Base-by-base conservation (phyloP, 2,329 filamentous ascomycete species). In the Trichophyton schoenleinii region DNA sequence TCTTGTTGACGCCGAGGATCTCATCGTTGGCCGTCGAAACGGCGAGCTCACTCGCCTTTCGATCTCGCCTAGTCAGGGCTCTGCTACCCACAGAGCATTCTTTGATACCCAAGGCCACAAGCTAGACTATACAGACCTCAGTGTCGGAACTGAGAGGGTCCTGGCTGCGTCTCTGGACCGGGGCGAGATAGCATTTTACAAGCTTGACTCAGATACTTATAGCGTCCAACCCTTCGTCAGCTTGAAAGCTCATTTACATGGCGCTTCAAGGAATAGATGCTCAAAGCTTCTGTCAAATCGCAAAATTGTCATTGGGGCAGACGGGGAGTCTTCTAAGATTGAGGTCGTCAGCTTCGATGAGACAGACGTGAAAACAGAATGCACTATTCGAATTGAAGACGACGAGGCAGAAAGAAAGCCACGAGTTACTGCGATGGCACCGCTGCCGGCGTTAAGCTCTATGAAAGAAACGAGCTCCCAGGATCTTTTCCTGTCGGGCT, bases 401-500 rank as follows among this genome's bases (percentile, higher is more conserved):
- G 66, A 69, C 0, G 65, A 68, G 7, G 62, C 65, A 9, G 61
- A 67, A 49, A 66, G 60, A 48, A 70, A 68, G 44, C 63, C 69
- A 31, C 68, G 68, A 57, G 65, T 75, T 58, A 70, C 74, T 64
- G 68, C 68, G 63, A 72, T 78, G 48, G 70, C 70, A 13, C 71
- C 74, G 8, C n/a, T 20, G 66, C 78, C 13, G 67, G 69, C 58
- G 62, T 66, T 22, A 48, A 63, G 18, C 63, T 34, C 64, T 1
- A 62, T 63, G 9, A 68, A 64, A 3, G 63, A 64, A 25, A 71
- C 70, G 9, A 70, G 68, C 18, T 66, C 74, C 3, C 79, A 80
- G 1, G 72, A 81, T 55, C 70, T 82, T 0, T 85, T 86, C 62
- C 72, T 87, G 1, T 80, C 81, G 36, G 83, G 83, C 7, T 83